Evolutionary conservation across 2,329 filamentous ascomycete genomes (phyloP).

Genomic region (Diaporthe destruens): DNA sequence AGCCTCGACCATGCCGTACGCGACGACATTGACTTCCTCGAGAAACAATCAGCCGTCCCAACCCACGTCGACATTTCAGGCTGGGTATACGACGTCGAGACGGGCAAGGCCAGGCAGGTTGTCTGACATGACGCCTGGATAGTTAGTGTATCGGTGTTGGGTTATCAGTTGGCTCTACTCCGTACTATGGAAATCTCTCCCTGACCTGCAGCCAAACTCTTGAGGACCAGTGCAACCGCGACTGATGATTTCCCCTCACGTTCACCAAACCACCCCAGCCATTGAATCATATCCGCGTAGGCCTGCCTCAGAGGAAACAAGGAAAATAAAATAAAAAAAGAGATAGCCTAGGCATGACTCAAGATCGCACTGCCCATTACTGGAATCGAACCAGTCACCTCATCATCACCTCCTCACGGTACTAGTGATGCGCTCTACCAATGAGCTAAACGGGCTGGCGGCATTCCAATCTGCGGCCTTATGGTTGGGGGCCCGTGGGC

Average conservation of each 20-base stretch:
- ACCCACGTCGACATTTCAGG: slow-evolving; percentile 73
- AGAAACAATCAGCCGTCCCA: slow-evolving; percentile 69
- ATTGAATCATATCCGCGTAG: not conserved
- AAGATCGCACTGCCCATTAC: slow-evolving; percentile 2
- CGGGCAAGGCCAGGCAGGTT: slow-evolving; percentile 60
- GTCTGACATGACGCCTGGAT: too few species aligned
- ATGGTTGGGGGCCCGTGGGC: too few species aligned
- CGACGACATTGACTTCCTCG: slow-evolving; percentile 75
- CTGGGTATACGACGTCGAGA: slow-evolving; percentile 85
- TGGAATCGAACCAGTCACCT: slow-evolving; percentile 31
- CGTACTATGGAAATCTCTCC: too few species aligned
- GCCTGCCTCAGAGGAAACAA: too few species aligned
- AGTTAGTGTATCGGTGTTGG: too few species aligned
- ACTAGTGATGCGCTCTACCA: slow-evolving; percentile 30
- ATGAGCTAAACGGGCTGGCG: slow-evolving; percentile 26
- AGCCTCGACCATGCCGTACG: slow-evolving; percentile 74
- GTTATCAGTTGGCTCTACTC: too few species aligned
- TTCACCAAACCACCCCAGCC: too few species aligned
- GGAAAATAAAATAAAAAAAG: too few species aligned
- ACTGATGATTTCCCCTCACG: not conserved
- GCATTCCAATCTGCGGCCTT: accelerated
- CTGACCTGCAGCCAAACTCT: too few species aligned
- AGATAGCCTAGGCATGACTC: too few species aligned
- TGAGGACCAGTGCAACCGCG: too few species aligned
- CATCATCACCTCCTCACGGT: not conserved